Base-by-base conservation (phyloP, 2,329 filamentous ascomycete genomes). In the Emericellopsis atlantica region DNA sequence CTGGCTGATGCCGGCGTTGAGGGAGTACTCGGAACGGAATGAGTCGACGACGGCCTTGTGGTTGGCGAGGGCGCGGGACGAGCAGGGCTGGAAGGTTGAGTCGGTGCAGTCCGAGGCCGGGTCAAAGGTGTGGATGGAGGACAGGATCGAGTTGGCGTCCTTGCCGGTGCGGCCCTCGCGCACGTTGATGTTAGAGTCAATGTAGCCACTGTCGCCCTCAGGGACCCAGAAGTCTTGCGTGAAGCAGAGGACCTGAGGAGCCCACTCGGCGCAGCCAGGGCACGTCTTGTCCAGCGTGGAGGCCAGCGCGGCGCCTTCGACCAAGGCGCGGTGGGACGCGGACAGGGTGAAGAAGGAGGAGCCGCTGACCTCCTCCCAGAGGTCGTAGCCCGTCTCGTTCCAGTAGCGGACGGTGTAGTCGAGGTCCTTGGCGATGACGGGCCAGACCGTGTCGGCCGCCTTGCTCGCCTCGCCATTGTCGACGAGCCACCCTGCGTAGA, bases 321-420 rank as follows among this genome's bases (percentile, higher is more conserved):
- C 64, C 12, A 81, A 64, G n/a, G 76, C 70, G 63, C 39, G 47
- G 54, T 90, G 78, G 45, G 84, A 76, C 33, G 73, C 71, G 4
- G 77, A 74, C 26, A 79, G 63, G 1, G 85, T 92, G 60, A 90
- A 93, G 66, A 89, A 92, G 1, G 83, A 88, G 18, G 75, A 79
- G 33, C 84, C 82, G 21, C 68, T 65, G 12, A 89, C 75, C 56
- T 92, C 86, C 56, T 92, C 86, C 86, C 86, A 92, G 4, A 93
- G 69, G 56, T 93, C 86, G 51, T 78, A 92, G 6, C 73, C 72
- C 0, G 71, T 74, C 46, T 67, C 58, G 53, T 74, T 76, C 76
- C 81, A 85, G 62, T 85, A 84, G 52, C 85, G 75, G 1, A 77
- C 71, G 6, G 86, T 77, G 47, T 90, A 92, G 36, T 69, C 70